A percentile compares a stretch with the other conserved stretches of the same genome.
phyloP scores from a whole-genome alignment of 352 stramenopile genomes.

The Peronospora belbahrii region DNA sequence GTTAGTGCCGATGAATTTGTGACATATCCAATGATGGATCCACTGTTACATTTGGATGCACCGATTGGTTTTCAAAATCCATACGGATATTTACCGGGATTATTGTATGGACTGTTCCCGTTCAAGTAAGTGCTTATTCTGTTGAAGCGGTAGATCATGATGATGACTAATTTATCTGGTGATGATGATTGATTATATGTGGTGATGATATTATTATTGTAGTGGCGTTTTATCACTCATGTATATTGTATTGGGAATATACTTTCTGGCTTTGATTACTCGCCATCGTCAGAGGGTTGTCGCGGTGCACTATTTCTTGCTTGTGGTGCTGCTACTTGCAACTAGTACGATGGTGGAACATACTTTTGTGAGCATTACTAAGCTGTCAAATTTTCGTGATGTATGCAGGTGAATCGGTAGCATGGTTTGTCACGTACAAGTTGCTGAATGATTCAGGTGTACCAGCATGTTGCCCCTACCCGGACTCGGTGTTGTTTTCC shows the following conservation, averaged over 20 bases:
- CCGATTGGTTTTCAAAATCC: slow-evolving; percentile 67
- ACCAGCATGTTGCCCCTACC: slow-evolving; percentile 72
- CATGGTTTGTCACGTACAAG: slow-evolving; percentile 78
- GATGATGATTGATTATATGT: too few relatives aligned
- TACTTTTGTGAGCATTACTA: background rate
- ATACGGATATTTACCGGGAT: slow-evolving; percentile 73
- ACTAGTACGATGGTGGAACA: slow-evolving; percentile 30
- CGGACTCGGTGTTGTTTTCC: slow-evolving; percentile 54
- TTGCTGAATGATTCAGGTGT: slow-evolving; percentile 63
- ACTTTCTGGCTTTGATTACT: slow-evolving; percentile 62
- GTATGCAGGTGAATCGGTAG: slow-evolving; percentile 44
- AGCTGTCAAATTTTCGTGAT: background rate
- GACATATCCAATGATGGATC: slow-evolving; percentile 68
- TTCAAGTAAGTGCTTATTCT: slow-evolving; percentile 67
- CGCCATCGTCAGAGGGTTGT: slow-evolving; percentile 66
- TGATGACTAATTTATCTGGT: slow-evolving; percentile 5
- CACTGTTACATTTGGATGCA: slow-evolving; percentile 55
- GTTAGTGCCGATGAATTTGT: slow-evolving; percentile 62
- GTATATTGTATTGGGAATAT: slow-evolving; percentile 62
- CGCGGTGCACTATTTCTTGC: slow-evolving; percentile 75
- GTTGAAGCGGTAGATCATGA: background rate
- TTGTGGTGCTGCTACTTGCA: slow-evolving; percentile 68
- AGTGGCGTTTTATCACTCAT: slow-evolving; percentile 64
- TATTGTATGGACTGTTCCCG: slow-evolving; percentile 74
- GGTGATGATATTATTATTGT: too few relatives aligned